Base-by-base conservation (phyloP, 2,329 filamentous ascomycete species). In the Metarhizium robertsii region DNA sequence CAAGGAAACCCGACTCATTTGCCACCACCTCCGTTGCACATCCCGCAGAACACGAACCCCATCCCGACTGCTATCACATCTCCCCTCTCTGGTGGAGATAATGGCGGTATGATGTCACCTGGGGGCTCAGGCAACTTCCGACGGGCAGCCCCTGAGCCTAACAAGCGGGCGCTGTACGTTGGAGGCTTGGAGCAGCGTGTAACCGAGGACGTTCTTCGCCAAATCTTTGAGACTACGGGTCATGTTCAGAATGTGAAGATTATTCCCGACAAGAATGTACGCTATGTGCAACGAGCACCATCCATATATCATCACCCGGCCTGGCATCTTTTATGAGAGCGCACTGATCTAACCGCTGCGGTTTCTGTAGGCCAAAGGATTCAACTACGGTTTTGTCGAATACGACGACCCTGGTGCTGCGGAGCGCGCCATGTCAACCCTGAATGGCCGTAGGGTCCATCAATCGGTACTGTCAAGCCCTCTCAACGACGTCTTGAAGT, bases 231-330 rank as follows among this genome's bases (percentile, higher is more conserved):
- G 79, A 99, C 94, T 6, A 96, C 92, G 57, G 94, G 94, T 56
- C 94, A 99, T 74, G 94, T 99, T 61, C 88, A 96, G 75, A 96
- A 90, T 68, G 94, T 99, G 70, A 99, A 99, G 80, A 96, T 99
- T 69, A 99, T 99, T 71, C 94, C 94, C 53, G 94, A 99, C 79
- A 99, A 99, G 81, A 99, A 96, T 75, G 92, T 96, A 77, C 82
- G 90, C 84, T 52, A 13, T 29, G 40, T 25, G 13, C 11, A 14
- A 30, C 45, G 14, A 30, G 30, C 25, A 46, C 5, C 11, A 30
- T 13, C 25, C 29, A 14, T 36, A 20, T 32, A 29, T 30, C 36
- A 3, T 32, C 36, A 20, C 46, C 54, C 34, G 7, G n/a, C 47
- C 47, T 8, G 38, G 54, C 25, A 42, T 52, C 55, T 57, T 50